Evolutionary conservation across 1,284 basidiomycete genomes (phyloP).

Genomic region (Rugiboletus extremiorientalis): DNA sequence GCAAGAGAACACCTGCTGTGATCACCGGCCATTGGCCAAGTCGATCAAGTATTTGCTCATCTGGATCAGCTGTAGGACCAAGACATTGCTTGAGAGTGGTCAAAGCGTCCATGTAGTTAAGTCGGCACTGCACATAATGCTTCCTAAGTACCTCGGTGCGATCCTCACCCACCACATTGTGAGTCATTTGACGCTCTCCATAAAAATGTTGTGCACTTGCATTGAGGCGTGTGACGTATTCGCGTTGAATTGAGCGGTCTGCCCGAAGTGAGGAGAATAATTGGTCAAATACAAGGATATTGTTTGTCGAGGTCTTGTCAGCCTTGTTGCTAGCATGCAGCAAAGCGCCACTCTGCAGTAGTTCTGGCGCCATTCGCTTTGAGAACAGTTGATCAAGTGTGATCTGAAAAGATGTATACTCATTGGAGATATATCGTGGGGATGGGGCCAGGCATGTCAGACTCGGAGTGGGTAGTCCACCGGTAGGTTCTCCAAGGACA

Average conservation of each 20-base stretch:
- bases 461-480: neutral
- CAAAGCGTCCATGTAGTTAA: neutral
- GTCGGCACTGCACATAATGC: neutral
- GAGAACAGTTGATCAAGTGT: constrained; percentile 1
- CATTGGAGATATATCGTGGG: neutral
- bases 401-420: neutral
- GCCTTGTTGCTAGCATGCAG: neutral
- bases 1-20: constrained; percentile 26
- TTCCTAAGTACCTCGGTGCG: neutral
- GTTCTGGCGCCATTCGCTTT: neutral
- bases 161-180: accelerated
- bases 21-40: constrained; percentile 25
- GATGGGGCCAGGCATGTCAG: too few relatives aligned
- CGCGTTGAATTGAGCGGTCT: neutral
- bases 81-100: neutral
- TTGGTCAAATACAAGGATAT: neutral
- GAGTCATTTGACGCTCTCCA: accelerated
- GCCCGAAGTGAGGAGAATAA: neutral
- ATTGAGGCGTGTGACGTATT: neutral
- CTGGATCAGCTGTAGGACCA: neutral
- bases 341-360: neutral
- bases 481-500: too few relatives aligned
- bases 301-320: neutral
- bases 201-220: neutral
- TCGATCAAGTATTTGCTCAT: neutral